Evolutionary conservation across 2,329 filamentous ascomycete species (phyloP), one percentile per base, ranked within the genome.

Genomic region (Talaromyces verruculosus): DNA sequence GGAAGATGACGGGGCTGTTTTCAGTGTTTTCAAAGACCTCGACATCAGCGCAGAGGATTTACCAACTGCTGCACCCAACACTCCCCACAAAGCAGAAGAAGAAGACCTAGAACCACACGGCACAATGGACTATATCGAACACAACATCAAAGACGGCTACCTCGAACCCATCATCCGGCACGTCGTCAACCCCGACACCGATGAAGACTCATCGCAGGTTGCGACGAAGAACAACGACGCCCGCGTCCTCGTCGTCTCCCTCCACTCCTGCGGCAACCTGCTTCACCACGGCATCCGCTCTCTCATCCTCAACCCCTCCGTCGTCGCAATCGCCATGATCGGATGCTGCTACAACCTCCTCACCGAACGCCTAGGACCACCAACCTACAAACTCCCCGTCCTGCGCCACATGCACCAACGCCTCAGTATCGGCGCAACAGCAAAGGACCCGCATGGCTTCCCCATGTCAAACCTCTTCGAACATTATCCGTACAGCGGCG

Each of bases 291-390:
- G 91, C 10, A 89, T 99, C 65, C 89, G 92, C 15, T 96, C 94
- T 0, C 85, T 99, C 22, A 80, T 93, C 1, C 80, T 96, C 65
- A 98, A 97, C 74, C 89, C 91, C 0, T 86, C 88, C 4, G 93
- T 98, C 64, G 87, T 88, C 37, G 92, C 93, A n/a, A 90, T 98
- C 25, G 94, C 94, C 66, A 93, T 99, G 75, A 92, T 99, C 67
- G 95, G 95, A 57, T 99, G 95, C 82, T 99, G 95, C 83, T 98
- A 99, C 84, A 99, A 99, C 73, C 87, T 98, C 5, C 82, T 98
- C 71, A 97, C 94, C 0, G 95, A 98, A 79, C 88, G 91, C 65
- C 86, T 97, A 13, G 91, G 92, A 0, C 91, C 93, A 1, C 90
- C 92, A 19, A 93, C 92, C 0, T 94, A 91, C 82, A 97, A 97